Base-by-base conservation (phyloP, 371 early-diverging fungal species). In the Blyttiomyces sp. region DNA sequence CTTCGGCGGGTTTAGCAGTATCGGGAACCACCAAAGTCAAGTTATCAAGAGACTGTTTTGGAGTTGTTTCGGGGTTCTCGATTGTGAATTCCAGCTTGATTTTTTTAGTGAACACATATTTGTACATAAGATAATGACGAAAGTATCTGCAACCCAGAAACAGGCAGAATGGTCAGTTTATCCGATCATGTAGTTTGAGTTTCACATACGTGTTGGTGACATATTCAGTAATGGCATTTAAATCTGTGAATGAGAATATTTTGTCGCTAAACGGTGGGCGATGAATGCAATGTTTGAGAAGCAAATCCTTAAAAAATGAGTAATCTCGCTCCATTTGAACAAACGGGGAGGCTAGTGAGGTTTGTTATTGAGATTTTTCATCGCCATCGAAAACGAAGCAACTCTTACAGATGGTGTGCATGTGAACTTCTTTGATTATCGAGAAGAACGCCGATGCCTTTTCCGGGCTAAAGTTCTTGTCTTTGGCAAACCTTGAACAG, bases 71-170 rank as follows among this genome's bases (percentile, higher is more conserved):
- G 5, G 66, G 59, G 43, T 75, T 74, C 30, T 77, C 72, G 28
- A 76, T 63, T 3, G 54, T 57, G 44, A 80, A 65, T n/a, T 78
- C 72, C 51, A 81, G 43, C 33, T 68, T 61, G 55, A 76, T 46
- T 62, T 79, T 74, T 59, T 80, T 80, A 2, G 80, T 80, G 56
- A 82, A 82, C 2, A 58, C 73, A 56, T 77, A 77, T 58, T 80
- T 82, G 67, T 82, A 82, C 71, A 82, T 69, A 19, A 75, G 34
- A 54, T 82, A 82, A 58, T 82, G 82, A 7, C 79, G 65, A 54
- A 82, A 82, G 61, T 79, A 82, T 44, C 78, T 81, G 43, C 44
- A 44, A 30, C 26, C 23, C 21, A 2, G 49, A 27, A 51, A 49
- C 17, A 34, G 32, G 42, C 16, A 51, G 30, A 7, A 53, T n/a